phyloP scores from a whole-genome alignment of 176 grass and related monocot species.

The Olyra latifolia region DNA sequence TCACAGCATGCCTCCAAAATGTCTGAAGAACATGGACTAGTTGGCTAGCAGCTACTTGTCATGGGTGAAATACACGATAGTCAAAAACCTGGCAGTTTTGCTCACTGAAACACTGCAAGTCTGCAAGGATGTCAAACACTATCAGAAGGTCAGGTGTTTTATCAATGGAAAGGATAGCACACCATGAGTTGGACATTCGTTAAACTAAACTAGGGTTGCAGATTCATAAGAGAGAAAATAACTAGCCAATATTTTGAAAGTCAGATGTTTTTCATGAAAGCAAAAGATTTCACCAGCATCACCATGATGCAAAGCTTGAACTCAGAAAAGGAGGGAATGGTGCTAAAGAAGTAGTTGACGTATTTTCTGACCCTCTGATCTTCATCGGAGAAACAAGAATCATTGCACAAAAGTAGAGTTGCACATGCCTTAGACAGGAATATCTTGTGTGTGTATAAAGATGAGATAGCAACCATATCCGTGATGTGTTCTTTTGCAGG shows the following conservation, averaged over 20 bases:
- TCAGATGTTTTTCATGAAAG: neutral
- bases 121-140: neutral
- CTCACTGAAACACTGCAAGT: constrained; percentile 3
- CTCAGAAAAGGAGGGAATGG: neutral
- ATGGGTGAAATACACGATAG: constrained; percentile 5
- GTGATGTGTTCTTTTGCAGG: constrained; percentile 38
- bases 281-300: constrained; percentile 2
- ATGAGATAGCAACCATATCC: constrained; percentile 50
- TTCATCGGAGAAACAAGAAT: constrained; percentile 31
- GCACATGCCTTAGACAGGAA: constrained; percentile 39
- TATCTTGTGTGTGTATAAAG: constrained; percentile 49
- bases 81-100: constrained; percentile 2
- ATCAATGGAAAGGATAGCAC: neutral
- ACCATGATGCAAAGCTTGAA: constrained; percentile 19
- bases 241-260: neutral
- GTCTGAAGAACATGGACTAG: constrained; percentile 20
- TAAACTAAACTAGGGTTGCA: neutral
- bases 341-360: constrained; percentile 5
- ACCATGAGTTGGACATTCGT: neutral
- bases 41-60: constrained; percentile 25
- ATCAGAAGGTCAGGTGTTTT: neutral
- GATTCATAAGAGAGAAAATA: neutral
- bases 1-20: constrained; percentile 43
- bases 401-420: constrained; percentile 13
- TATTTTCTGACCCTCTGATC: constrained; percentile 21